These are phyloP conservation scores for Naganishia cerealis DNA, from an alignment of 1,284 basidiomycete species.

Conservation along the genomic window DNA sequence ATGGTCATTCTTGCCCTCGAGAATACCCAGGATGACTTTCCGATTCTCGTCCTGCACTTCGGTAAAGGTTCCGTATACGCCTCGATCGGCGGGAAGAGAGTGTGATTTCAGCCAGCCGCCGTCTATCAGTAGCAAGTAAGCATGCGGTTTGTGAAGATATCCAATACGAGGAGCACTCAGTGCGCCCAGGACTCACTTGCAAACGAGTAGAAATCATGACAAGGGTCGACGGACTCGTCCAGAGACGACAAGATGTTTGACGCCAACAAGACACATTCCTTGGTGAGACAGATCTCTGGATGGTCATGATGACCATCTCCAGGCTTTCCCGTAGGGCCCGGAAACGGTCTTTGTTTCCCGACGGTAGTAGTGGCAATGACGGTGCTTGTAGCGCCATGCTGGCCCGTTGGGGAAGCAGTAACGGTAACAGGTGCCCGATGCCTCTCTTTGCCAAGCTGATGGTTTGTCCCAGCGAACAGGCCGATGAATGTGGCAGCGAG, in stretches of 20 bases:
- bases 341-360: conserved; percentile 51
- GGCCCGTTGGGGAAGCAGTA: conserved; percentile 36
- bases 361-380: conserved; percentile 45
- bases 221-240: conserved; percentile 82
- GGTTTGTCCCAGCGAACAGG: conserved; percentile 82
- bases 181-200: conserved; percentile 63
- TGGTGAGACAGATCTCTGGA: conserved; percentile 69
- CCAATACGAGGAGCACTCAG: not conserved
- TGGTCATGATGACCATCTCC: conserved; percentile 34
- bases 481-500: conserved; percentile 84
- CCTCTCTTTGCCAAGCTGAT: conserved; percentile 65
- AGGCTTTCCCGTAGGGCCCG: conserved; percentile 46
- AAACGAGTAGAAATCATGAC: conserved; percentile 92
- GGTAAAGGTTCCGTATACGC: conserved; percentile 59
- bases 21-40: conserved; percentile 53
- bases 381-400: conserved; percentile 32
- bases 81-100: conserved; percentile 80
- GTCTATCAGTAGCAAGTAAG: conserved; percentile 55
- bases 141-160: not conserved
- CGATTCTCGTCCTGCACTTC: conserved; percentile 53
- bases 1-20: conserved; percentile 43
- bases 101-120: conserved; percentile 80
- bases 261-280: conserved; percentile 79
- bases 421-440: conserved; percentile 52
- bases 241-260: conserved; percentile 77